A percentile compares a stretch with the other conserved stretches of the same genome.
Conservation (phyloP, 2,329 filamentous ascomycete genomes). For the Ascochyta rabiei region DNA sequence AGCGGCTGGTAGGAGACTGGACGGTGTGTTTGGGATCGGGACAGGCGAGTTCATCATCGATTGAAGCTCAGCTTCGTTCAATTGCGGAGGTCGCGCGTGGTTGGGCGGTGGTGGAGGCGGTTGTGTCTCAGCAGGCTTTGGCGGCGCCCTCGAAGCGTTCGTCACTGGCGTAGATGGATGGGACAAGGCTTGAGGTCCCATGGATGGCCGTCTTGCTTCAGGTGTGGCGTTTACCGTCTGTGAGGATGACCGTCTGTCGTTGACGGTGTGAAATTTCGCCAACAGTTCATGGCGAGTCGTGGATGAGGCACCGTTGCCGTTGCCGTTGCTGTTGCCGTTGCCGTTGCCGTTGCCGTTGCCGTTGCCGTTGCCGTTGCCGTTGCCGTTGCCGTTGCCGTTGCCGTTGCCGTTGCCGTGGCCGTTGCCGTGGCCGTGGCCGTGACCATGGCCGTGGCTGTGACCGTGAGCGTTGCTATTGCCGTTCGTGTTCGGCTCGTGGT, state of each 20-base stretch:
- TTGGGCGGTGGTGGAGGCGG: slow-evolving; percentile 19
- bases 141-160: slow-evolving; percentile 34
- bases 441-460: slow-evolving; percentile 51
- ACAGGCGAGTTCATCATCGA: slow-evolving; percentile 55
- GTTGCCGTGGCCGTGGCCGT: not conserved
- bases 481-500: slow-evolving; percentile 43
- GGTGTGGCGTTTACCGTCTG: slow-evolving; percentile 32
- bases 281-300: slow-evolving; percentile 65
- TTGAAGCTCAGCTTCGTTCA: slow-evolving; percentile 49
- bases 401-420: slow-evolving; percentile 10
- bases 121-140: slow-evolving; percentile 30
- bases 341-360: slow-evolving; percentile 32
- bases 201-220: slow-evolving; percentile 38
- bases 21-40: slow-evolving; percentile 61
- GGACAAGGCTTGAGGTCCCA: slow-evolving; percentile 30
- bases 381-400: slow-evolving; percentile 57
- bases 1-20: slow-evolving; percentile 57
- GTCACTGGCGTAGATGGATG: slow-evolving; percentile 36
- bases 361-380: slow-evolving; percentile 52
- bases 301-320: slow-evolving; percentile 59
- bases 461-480: not conserved
- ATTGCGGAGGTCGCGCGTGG: slow-evolving; percentile 31
- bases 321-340: slow-evolving; percentile 10
- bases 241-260: slow-evolving; percentile 53
- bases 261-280: slow-evolving; percentile 67